phyloP scores from a whole-genome alignment of 352 stramenopile genomes.

The Phytophthora melonis region DNA sequence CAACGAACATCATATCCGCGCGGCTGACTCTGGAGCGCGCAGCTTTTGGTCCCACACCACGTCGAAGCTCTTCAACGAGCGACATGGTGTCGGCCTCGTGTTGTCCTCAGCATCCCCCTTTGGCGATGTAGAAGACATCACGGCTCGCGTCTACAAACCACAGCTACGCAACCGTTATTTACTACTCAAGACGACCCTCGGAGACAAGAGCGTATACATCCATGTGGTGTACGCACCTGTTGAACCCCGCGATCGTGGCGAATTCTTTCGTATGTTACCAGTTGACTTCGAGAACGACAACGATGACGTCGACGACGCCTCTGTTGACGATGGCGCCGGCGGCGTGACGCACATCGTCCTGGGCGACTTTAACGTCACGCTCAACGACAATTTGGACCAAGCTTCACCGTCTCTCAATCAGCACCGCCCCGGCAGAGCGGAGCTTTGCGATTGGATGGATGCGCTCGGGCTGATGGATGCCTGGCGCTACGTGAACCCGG shows the following conservation, averaged over 20 bases:
- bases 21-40: conserved; percentile 20
- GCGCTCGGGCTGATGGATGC: conserved; percentile 15
- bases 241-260: not conserved
- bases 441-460: conserved; percentile 23
- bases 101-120: conserved; percentile 22
- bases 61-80: conserved; percentile 15
- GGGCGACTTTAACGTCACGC: conserved; percentile 19
- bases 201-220: not conserved
- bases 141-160: conserved; percentile 1
- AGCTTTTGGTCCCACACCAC: conserved; percentile 30
- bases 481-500: conserved; percentile 15
- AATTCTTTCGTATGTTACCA: conserved; percentile 10
- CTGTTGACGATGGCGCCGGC: too few species aligned
- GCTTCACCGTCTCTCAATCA: not conserved
- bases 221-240: conserved; percentile 28
- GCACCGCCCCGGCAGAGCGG: not conserved
- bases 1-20: conserved; percentile 16
- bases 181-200: conserved; percentile 17
- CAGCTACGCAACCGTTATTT: conserved; percentile 23
- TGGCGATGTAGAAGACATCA: conserved; percentile 17
- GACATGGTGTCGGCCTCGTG: conserved; percentile 16
- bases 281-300: not conserved
- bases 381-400: conserved; percentile 11
- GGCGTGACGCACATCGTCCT: conserved; percentile 3
- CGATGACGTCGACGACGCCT: not conserved